These are phyloP conservation scores for Yarrowia sp. DNA, from an alignment of 805 yeast genomes.

Conservation along the genomic window DNA sequence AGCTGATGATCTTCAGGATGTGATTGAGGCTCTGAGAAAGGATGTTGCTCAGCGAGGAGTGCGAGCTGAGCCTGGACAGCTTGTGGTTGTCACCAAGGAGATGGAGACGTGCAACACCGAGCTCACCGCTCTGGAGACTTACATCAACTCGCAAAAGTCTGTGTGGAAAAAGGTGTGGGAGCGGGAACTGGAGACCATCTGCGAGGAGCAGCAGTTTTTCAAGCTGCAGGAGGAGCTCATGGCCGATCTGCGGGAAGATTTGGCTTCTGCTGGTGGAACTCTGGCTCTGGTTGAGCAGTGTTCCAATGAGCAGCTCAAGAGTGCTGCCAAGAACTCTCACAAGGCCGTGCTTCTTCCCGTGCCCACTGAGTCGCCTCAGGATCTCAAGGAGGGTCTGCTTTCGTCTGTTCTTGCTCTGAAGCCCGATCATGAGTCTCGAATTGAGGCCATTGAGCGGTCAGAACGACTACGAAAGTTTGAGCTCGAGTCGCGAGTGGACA, in stretches of 20 bases:
- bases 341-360: constrained; percentile 34
- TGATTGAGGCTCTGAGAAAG: constrained; percentile 81
- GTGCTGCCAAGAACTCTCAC: constrained; percentile 40
- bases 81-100: constrained; percentile 64
- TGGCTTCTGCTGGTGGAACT: constrained; percentile 76
- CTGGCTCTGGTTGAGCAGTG: constrained; percentile 78
- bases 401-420: constrained; percentile 72
- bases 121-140: constrained; percentile 55
- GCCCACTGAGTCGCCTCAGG: constrained; percentile 36
- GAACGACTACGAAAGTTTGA: constrained; percentile 77
- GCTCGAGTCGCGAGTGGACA: constrained; percentile 55
- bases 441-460: constrained; percentile 86
- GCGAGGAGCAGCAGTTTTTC: constrained; percentile 92
- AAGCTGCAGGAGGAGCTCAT: constrained; percentile 85
- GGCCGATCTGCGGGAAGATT: constrained; percentile 74
- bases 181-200: constrained; percentile 78
- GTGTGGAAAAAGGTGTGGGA: constrained; percentile 94
- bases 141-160: constrained; percentile 68
- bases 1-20: constrained; percentile 89
- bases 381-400: constrained; percentile 63
- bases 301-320: constrained; percentile 68
- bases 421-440: constrained; percentile 81
- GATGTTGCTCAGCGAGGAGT: constrained; percentile 93
- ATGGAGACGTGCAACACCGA: constrained; percentile 55
- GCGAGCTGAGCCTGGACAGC: constrained; percentile 70